These are phyloP conservation scores for Xylariaceae sp. DNA, from an alignment of 2,329 filamentous ascomycete genomes.

Conservation along the genomic window DNA sequence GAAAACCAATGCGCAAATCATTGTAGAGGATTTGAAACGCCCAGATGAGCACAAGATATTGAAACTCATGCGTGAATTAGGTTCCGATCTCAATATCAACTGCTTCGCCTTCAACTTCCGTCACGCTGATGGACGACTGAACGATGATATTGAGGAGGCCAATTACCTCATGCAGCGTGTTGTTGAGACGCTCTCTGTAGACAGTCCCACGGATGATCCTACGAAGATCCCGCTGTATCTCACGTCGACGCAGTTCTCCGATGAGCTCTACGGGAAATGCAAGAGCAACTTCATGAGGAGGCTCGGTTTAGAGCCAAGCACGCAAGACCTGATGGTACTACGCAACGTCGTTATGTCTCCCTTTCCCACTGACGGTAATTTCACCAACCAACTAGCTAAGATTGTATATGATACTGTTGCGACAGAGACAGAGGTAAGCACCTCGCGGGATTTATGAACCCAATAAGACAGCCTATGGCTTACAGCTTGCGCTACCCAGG, in stretches of 20 bases:
- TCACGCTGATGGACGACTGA: constrained; percentile 41
- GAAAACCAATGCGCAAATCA: constrained; percentile 42
- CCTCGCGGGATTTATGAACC: background rate
- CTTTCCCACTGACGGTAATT: constrained; percentile 44
- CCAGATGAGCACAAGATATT: constrained; percentile 39
- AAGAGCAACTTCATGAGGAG: constrained; percentile 45
- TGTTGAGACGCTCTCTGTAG: constrained; percentile 46
- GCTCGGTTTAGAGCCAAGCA: constrained; percentile 39
- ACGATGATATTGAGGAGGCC: constrained; percentile 49
- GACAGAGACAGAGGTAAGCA: constrained; percentile 32
- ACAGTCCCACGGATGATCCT: constrained; percentile 42
- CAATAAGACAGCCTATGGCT: background rate
- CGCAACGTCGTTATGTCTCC: constrained; percentile 53
- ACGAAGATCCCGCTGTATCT: constrained; percentile 47
- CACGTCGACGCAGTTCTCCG: constrained; percentile 47
- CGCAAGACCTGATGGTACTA: constrained; percentile 43
- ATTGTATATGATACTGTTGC: constrained; percentile 38
- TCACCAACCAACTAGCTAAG: constrained; percentile 41
- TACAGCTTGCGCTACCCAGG: constrained; percentile 9
- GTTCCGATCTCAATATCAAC: constrained; percentile 53
- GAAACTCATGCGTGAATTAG: constrained; percentile 43
- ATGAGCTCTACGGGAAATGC: constrained; percentile 46
- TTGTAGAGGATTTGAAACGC: constrained; percentile 31
- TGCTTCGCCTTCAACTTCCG: constrained; percentile 49
- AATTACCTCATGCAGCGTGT: constrained; percentile 52